A percentile compares a stretch with the other conserved stretches of the same genome.
Conservation (phyloP, 148 eudicot species). For the Rhododendron ferrugineum region DNA sequence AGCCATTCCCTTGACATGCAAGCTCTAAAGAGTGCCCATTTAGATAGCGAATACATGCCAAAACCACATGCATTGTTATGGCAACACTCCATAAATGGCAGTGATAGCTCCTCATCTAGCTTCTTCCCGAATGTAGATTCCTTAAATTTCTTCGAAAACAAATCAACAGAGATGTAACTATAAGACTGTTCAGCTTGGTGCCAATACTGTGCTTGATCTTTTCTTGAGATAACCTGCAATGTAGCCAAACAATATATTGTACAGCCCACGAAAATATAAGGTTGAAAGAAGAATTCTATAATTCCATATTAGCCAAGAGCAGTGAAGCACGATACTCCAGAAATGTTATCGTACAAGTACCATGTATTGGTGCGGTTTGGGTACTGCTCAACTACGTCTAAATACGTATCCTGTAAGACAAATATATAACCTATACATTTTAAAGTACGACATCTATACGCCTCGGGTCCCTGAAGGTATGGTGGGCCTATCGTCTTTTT, state of each 20-base stretch:
- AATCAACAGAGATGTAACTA: slow-evolving; percentile 39
- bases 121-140: slow-evolving; percentile 39
- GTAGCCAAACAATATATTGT: background rate
- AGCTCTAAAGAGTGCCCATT: slow-evolving; percentile 61
- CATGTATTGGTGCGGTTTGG: background rate
- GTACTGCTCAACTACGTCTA: background rate
- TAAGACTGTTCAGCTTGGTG: slow-evolving; percentile 24
- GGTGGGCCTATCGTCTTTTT: background rate
- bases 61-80: slow-evolving; percentile 44
- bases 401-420: background rate
- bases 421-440: background rate
- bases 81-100: slow-evolving; percentile 38
- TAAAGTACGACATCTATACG: background rate
- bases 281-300: background rate
- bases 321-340: background rate
- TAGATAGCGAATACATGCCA: slow-evolving; percentile 39
- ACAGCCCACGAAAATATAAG: background rate
- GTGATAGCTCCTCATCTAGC: slow-evolving; percentile 40
- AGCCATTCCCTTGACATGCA: slow-evolving; percentile 72
- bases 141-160: slow-evolving; percentile 43
- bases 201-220: slow-evolving; percentile 82
- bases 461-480: background rate
- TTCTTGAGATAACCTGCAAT: slow-evolving; percentile 63
- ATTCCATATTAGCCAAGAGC: background rate
- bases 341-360: background rate